A percentile compares a stretch with the other conserved stretches of the same genome.
Conservation (phyloP, 2,329 filamentous ascomycete species). For the Ascochyta rabiei region DNA sequence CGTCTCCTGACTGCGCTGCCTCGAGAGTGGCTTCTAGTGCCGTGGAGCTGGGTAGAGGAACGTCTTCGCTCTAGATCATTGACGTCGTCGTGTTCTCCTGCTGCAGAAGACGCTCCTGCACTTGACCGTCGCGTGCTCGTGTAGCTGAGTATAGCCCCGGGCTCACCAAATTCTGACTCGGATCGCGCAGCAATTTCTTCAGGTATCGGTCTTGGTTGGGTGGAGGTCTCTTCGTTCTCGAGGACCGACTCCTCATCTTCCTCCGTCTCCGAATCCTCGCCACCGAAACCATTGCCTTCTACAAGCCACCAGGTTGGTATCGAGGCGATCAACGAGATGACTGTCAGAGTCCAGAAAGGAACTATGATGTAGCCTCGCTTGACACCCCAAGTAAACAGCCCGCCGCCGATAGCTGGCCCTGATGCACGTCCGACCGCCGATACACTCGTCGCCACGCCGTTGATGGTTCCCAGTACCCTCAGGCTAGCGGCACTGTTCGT, state of each 20-base stretch:
- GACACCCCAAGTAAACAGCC: slow-evolving; percentile 76
- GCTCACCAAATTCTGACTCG: slow-evolving; percentile 49
- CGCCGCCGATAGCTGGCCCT: slow-evolving; percentile 77
- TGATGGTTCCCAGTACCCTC: slow-evolving; percentile 81
- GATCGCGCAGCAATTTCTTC: slow-evolving; percentile 29
- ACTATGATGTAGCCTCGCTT: slow-evolving; percentile 76
- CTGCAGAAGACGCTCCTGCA: slow-evolving; percentile 27
- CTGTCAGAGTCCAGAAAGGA: slow-evolving; percentile 79
- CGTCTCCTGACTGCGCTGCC: slow-evolving; percentile 46
- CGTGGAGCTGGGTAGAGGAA: slow-evolving; percentile 19
- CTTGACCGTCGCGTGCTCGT: slow-evolving; percentile 40
- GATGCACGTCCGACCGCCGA: slow-evolving; percentile 78
- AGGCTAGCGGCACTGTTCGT: slow-evolving; percentile 84
- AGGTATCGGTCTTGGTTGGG: neutral
- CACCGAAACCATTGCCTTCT: slow-evolving; percentile 71
- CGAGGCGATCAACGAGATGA: slow-evolving; percentile 67
- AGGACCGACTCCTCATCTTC: slow-evolving; percentile 25
- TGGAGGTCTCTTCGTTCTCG: slow-evolving; percentile 24
- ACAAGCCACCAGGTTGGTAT: slow-evolving; percentile 76
- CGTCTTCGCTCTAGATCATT: slow-evolving; percentile 21
- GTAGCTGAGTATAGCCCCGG: slow-evolving; percentile 42
- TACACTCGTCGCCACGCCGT: slow-evolving; percentile 85
- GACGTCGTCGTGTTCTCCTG: slow-evolving; percentile 27
- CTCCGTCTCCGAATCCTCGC: slow-evolving; percentile 47
- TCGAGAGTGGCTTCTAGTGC: slow-evolving; percentile 35